Evolutionary conservation across 192 early-diverging fungal genomes (phyloP), one percentile per base, ranked within the genome.

Genomic region (Neocallimastix lanati): DNA sequence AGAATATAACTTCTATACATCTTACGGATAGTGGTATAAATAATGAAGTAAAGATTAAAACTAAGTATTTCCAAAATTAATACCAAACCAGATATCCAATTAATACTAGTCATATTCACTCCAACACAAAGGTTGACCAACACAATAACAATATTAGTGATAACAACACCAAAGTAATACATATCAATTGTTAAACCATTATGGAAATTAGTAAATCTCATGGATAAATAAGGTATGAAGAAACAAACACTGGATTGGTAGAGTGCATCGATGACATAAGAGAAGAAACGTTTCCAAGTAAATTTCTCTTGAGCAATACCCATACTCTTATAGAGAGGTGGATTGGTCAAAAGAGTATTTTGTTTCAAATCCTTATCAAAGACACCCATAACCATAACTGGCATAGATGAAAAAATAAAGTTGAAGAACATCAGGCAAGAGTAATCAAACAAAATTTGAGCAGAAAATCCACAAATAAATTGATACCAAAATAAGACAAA

Each of bases 401-500:
- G 92, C 14, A 88, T 87, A 13, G 91, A 86, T 1, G 92, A 92
- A 58, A 94, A 88, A 29, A 93, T 86, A 78, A 94, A 81, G 80
- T 38, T 38, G 78, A 37, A 50, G 13, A 50, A 50, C 40, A 50
- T 50, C 2, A 50, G 1, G 21, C 14, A 92, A n/a, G 94, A 90
- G 83, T 94, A 92, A 82, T 98, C 96, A 81, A 94, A 95, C 25
- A 94, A 80, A 82, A 92, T 90, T 58, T 90, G 80, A 15, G 91
- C 92, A 0, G 94, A 94, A 82, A 93, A 97, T 77, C 93, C 93
- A 81, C 92, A 93, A 81, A 86, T 94, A 80, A 96, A 87, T 82
- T 98, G 96, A 83, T 88, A 98, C 93, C 93, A 95, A 82, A 96
- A 95, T 79, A 95, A 89, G 29, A 91, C 90, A 79, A 95, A 83